Evolutionary conservation across 257 asterid genomes (phyloP).

Genomic region (Capsicum rhomboideum): DNA sequence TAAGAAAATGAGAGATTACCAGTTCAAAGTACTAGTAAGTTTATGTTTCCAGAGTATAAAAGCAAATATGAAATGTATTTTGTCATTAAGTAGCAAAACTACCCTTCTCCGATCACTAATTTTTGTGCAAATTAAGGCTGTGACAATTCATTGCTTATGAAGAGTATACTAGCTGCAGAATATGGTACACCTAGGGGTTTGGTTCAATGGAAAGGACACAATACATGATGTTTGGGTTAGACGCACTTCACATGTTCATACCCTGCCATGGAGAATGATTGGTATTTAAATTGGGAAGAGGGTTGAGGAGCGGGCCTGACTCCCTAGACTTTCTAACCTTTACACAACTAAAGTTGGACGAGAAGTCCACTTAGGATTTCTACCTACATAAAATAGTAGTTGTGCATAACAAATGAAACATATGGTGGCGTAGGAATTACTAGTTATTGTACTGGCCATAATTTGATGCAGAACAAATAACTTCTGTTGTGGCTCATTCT

Average conservation of each 20-base stretch:
- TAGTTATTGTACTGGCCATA: background rate
- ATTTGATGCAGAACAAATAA: background rate
- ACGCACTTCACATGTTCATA: background rate
- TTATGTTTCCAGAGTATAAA: background rate
- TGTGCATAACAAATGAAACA: background rate
- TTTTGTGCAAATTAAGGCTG: background rate
- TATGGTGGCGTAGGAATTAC: background rate
- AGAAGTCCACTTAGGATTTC: background rate
- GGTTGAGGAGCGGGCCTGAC: background rate
- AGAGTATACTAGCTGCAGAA: background rate
- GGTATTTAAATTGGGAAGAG: background rate
- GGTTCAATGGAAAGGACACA: background rate
- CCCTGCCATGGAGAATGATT: background rate
- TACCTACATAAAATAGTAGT: background rate
- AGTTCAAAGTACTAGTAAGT: background rate
- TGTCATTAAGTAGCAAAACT: background rate
- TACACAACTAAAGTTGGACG: background rate
- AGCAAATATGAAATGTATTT: background rate
- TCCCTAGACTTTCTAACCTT: background rate
- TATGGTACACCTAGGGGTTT: background rate
- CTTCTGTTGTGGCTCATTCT: background rate
- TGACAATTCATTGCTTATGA: background rate
- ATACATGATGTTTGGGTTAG: background rate
- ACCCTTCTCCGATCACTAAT: background rate
- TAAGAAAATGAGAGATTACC: background rate